A percentile compares a stretch with the other conserved stretches of the same genome.
Conservation (phyloP, 129 eudicot genomes). For the Silybum marianum region DNA sequence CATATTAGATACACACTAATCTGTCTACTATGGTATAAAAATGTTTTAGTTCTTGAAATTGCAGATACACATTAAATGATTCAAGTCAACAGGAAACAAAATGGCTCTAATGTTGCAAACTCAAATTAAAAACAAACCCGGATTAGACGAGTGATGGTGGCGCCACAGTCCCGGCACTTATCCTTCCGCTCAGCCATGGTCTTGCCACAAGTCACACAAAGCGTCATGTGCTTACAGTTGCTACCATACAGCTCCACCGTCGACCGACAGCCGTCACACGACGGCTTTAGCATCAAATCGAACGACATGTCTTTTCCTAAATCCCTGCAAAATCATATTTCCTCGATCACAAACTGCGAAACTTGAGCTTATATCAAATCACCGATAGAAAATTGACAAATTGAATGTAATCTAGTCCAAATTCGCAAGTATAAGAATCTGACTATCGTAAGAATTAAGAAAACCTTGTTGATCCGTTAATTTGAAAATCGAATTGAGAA, state of each 20-base stretch:
- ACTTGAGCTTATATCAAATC: constrained; percentile 12
- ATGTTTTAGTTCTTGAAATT: neutral
- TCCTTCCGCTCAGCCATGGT: constrained; percentile 80
- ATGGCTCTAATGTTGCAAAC: neutral
- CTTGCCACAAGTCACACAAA: constrained; percentile 79
- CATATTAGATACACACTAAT: neutral
- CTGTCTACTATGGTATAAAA: neutral
- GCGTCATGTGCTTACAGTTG: constrained; percentile 95
- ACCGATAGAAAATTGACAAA: neutral
- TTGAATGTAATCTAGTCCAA: neutral
- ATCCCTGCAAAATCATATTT: constrained; percentile 14
- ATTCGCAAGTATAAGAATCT: neutral
- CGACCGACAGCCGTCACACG: constrained; percentile 76
- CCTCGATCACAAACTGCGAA: neutral
- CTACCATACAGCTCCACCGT: constrained; percentile 81
- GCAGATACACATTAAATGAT: neutral
- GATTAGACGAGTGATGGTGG: constrained; percentile 70
- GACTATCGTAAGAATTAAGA: neutral
- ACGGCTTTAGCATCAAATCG: constrained; percentile 76
- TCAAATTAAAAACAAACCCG: constrained; percentile 44
- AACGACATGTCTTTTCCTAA: constrained; percentile 44
- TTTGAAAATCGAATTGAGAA: neutral
- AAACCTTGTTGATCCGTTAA: neutral
- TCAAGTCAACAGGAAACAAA: neutral
- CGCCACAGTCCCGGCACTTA: constrained; percentile 81